Evolutionary conservation across 495 filamentous ascomycete species (phyloP), one percentile per base, ranked within the genome.

Genomic region (Podospora bellae-mahoneyi): DNA sequence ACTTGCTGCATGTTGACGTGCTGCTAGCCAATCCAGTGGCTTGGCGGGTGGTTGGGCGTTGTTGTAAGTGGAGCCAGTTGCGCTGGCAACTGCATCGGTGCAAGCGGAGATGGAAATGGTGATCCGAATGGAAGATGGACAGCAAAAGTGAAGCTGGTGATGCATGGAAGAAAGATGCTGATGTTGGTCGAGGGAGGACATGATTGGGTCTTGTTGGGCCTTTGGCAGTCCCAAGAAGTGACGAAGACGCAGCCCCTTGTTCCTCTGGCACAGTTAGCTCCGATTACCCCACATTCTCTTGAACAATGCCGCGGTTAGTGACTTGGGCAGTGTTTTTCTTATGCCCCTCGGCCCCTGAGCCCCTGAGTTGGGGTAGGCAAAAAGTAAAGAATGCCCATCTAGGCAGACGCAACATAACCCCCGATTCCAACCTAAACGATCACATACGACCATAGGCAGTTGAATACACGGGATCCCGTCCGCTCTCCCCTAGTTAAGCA

Each of bases 381-480:
- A 32, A 32, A 32, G 30, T 7, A 32, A 32, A 32, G 30, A 32
- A 32, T 32, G 30, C 30, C 30, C 30, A 32, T 32, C 4, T 32
- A 4, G 0, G 30, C 30, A 32, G 7, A 3, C 30, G 0, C 4
- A 4, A 32, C 1, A 32, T 32, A 32, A 32, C 4, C 1, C 30
- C 7, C 4, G 7, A 0, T 5, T 32, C 30, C 30, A 4, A 32
- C 30, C 4, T 0, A 32, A 0, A 7, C 0, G 6, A 7, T 5
- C 7, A 68, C 66, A 68, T 68, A 68, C 66, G 66, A 34, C 66
- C 66, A 68, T 64, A 68, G 66, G 58, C 53, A 64, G 61, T 72
- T 68, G 81, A 82, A 68, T 75, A 78, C 70, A 76, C 79, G 79
- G 79, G 75, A 78, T 79, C 79, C 81, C 80, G 80, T 83, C 79